A percentile compares a stretch with the other conserved stretches of the same genome.
phyloP scores from a whole-genome alignment of 1,139 yeast species.

The Suhomyces bribrorum region DNA sequence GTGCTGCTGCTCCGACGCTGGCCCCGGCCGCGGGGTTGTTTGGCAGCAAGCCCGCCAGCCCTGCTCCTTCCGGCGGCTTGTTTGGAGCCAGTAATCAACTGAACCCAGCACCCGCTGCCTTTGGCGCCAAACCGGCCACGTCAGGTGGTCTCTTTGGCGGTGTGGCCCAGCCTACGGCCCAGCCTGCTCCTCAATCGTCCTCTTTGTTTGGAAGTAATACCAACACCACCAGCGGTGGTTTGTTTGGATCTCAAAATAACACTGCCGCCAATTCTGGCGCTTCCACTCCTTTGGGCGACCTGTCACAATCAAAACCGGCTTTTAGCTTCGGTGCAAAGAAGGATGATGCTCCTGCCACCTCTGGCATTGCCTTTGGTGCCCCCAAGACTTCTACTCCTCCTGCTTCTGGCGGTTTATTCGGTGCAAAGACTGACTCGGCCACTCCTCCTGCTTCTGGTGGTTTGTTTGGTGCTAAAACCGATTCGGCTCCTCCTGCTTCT shows the following conservation, averaged over 20 bases:
- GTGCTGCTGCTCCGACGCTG: conserved; percentile 1
- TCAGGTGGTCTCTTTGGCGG: conserved; percentile 12
- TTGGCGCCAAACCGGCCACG: conserved; percentile 6
- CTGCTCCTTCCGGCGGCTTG: conserved; percentile 12
- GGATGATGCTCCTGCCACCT: not conserved
- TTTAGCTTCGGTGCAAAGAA: not conserved
- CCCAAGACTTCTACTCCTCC: conserved; percentile 3
- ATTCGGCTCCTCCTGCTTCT: conserved; percentile 15
- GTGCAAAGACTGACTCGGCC: conserved; percentile 21
- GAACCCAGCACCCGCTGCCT: not conserved
- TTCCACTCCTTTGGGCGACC: conserved; percentile 1
- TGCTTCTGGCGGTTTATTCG: conserved; percentile 22
- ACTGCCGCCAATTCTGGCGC: conserved; percentile 5
- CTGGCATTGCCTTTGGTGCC: not conserved
- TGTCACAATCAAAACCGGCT: not conserved
- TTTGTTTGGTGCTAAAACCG: conserved; percentile 12
- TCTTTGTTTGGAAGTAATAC: conserved; percentile 11
- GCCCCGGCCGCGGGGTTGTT: conserved; percentile 17
- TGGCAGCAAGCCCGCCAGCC: conserved; percentile 2
- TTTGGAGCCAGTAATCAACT: conserved; percentile 14
- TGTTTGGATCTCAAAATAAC: not conserved
- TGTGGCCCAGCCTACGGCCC: not conserved
- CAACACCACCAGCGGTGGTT: conserved; percentile 9
- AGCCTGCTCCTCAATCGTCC: conserved; percentile 1
- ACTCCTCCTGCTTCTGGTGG: conserved; percentile 19